Evolutionary conservation across 73 alveolate species (phyloP).

Genomic region (Stentor roeselii): DNA sequence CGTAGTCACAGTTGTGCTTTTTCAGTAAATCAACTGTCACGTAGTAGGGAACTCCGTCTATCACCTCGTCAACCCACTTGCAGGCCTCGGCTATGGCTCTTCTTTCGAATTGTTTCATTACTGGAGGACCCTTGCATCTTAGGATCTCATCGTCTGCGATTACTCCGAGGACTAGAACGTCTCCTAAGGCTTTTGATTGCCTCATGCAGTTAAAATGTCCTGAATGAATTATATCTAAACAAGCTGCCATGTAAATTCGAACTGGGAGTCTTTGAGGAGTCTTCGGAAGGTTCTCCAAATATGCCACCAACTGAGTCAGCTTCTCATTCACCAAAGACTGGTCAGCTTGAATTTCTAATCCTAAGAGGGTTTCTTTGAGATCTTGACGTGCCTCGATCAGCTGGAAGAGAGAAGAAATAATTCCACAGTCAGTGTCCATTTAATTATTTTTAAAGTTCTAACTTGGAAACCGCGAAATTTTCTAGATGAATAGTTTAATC

Average conservation of each 20-base stretch:
- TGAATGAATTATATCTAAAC: constrained; percentile 87
- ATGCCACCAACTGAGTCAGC: neutral
- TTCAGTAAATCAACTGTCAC: constrained; percentile 83
- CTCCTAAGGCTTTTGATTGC: constrained; percentile 91
- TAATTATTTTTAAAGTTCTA: no score
- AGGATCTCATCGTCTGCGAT: constrained; percentile 85
- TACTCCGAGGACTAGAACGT: constrained; percentile 84
- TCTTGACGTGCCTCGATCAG: neutral
- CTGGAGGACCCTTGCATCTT: constrained; percentile 89
- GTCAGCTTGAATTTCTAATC: neutral
- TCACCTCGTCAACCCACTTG: constrained; percentile 98
- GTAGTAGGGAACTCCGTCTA: constrained; percentile 81
- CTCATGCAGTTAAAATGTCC: constrained; percentile 95
- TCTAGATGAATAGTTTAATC: no score
- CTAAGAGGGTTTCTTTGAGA: neutral
- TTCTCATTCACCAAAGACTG: neutral
- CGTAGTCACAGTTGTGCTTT: constrained; percentile 85
- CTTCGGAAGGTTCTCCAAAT: neutral
- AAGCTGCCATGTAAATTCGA: constrained; percentile 83
- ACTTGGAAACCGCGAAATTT: no score
- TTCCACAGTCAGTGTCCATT: no score
- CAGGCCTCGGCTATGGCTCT: constrained; percentile 84
- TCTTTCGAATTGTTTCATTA: constrained; percentile 82
- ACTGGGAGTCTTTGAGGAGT: constrained; percentile 19
- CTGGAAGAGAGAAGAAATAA: no score